Evolutionary conservation across 176 grass and related monocot genomes (phyloP).

Genomic region (Coix lacrymajobi): DNA sequence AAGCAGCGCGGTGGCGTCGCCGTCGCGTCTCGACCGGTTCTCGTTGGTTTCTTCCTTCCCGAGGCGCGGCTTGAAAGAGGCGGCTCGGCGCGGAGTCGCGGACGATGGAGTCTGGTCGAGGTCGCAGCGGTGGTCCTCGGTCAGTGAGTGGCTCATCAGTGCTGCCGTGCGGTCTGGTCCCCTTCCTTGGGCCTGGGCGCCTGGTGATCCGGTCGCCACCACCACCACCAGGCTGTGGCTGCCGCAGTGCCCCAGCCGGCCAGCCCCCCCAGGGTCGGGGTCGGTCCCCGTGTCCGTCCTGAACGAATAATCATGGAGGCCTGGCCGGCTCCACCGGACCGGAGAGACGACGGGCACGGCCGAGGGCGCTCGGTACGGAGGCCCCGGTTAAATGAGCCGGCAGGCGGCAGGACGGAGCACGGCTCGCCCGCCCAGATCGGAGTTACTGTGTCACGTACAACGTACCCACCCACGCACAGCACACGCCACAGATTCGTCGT

Average conservation of each 20-base stretch:
- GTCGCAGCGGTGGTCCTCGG: background rate
- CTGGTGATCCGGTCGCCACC: slow-evolving; percentile 18
- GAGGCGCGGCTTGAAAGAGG: background rate
- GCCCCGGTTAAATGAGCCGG: background rate
- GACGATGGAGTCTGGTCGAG: background rate
- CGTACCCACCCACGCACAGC: background rate
- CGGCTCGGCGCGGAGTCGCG: background rate
- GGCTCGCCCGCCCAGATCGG: background rate
- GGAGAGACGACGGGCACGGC: background rate
- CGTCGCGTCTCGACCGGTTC: background rate
- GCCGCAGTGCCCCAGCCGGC: background rate
- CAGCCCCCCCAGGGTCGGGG: background rate
- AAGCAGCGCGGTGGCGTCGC: background rate
- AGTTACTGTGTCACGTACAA: background rate
- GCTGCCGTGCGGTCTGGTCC: background rate
- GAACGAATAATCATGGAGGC: slow-evolving; percentile 1
- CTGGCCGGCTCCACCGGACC: too few species aligned
- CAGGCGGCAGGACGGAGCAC: background rate
- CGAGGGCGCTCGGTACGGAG: background rate
- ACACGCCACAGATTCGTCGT: too few species aligned
- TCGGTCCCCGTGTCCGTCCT: background rate
- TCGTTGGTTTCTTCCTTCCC: background rate
- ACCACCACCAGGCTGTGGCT: background rate
- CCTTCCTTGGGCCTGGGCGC: background rate
- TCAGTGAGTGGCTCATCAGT: background rate